These are phyloP conservation scores for Vitis hybrid DNA, from an alignment of 177 flowering plant genomes.

Conservation along the genomic window DNA sequence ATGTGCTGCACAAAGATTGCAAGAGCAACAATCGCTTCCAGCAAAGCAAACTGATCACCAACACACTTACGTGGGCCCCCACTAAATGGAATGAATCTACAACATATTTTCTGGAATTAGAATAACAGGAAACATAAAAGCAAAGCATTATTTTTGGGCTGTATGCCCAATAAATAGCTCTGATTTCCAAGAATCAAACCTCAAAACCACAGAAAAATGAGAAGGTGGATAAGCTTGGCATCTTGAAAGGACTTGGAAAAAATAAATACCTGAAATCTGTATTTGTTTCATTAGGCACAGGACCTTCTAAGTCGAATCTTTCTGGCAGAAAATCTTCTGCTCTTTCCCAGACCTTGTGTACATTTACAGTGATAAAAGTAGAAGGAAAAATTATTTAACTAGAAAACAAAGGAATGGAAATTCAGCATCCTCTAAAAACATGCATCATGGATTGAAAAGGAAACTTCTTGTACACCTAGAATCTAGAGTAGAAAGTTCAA, in stretches of 20 bases:
- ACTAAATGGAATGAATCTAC: constrained; percentile 93
- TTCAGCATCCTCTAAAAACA: too few relatives aligned
- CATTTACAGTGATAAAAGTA: not conserved
- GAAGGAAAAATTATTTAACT: not conserved
- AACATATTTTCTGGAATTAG: not conserved
- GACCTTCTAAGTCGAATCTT: constrained; percentile 77
- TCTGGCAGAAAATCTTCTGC: constrained; percentile 92
- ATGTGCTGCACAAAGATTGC: constrained; percentile 76
- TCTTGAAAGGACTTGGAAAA: not conserved
- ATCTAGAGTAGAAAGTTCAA: not conserved
- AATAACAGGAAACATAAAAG: not conserved
- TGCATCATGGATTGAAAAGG: not conserved
- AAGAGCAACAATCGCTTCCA: constrained; percentile 86
- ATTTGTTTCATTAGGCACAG: constrained; percentile 89
- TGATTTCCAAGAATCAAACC: not conserved
- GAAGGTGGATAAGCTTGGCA: not conserved
- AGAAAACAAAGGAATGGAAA: not conserved
- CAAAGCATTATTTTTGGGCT: not conserved
- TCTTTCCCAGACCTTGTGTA: constrained; percentile 84
- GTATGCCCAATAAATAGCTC: not conserved
- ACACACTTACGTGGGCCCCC: constrained; percentile 99
- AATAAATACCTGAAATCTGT: constrained; percentile 73
- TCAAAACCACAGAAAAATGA: not conserved
- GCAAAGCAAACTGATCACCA: constrained; percentile 93
- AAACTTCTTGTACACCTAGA: not conserved